Conservation (phyloP, 1,284 basidiomycete species). For the Ceratobasidium sp. region DNA sequence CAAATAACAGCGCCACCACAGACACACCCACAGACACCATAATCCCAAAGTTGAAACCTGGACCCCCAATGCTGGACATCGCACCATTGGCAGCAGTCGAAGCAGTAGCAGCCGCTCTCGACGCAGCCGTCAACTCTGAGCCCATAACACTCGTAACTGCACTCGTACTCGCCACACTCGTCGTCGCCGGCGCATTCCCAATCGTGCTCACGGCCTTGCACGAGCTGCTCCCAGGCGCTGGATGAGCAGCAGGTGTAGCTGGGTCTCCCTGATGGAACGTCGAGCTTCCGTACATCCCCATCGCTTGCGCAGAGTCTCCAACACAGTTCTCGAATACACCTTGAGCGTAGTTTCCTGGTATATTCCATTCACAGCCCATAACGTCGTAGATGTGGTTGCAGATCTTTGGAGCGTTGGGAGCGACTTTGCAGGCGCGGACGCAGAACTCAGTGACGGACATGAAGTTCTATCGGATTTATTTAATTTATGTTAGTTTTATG, state of each 20-base stretch:
- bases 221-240: constrained; percentile 29
- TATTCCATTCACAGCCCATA: constrained; percentile 46
- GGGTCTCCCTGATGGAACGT: constrained; percentile 48
- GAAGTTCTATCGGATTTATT: constrained; percentile 42
- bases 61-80: background rate
- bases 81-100: background rate
- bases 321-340: constrained; percentile 44
- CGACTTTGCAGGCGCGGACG: constrained; percentile 54
- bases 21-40: constrained; percentile 2
- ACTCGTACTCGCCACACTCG: background rate
- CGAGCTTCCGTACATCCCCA: constrained; percentile 46
- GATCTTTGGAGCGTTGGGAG: constrained; percentile 49
- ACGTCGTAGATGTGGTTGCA: constrained; percentile 57
- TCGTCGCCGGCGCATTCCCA: background rate
- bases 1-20: background rate
- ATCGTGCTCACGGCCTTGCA: constrained; percentile 22
- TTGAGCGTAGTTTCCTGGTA: constrained; percentile 34
- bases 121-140: background rate
- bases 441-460: constrained; percentile 52
- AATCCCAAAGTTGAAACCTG: background rate
- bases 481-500: too few species aligned
- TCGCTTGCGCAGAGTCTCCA: constrained; percentile 41
- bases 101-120: background rate
- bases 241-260: constrained; percentile 44
- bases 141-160: background rate